Evolutionary conservation across 2,329 filamentous ascomycete genomes (phyloP).

Genomic region (Cladosporium sp.): DNA sequence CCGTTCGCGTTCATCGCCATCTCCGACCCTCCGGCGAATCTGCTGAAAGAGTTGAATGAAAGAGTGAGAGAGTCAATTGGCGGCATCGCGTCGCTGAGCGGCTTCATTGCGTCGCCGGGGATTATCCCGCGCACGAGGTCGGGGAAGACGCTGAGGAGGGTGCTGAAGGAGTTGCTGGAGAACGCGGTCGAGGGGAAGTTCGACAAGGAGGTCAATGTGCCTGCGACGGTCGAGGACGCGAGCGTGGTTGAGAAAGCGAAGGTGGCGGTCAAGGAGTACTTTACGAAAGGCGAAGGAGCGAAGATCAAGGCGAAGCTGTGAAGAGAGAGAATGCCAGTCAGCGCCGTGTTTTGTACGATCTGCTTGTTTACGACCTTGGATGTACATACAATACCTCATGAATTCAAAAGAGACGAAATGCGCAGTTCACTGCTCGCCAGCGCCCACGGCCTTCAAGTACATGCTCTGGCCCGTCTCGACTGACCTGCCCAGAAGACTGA

Average conservation of each 20-base stretch:
- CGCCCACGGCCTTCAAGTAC: too few relatives aligned
- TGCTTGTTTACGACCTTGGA: too few relatives aligned
- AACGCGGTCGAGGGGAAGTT: conserved; percentile 70
- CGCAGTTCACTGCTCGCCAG: too few relatives aligned
- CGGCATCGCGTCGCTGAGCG: conserved; percentile 76
- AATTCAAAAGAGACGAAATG: too few relatives aligned
- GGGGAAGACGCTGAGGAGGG: conserved; percentile 82
- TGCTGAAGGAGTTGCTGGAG: conserved; percentile 77
- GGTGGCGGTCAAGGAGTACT: conserved; percentile 68
- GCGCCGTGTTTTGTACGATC: too few relatives aligned
- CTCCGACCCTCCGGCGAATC: conserved; percentile 42
- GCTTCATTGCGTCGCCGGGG: conserved; percentile 74
- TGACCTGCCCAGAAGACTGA: too few relatives aligned
- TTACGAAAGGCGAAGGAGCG: conserved; percentile 39
- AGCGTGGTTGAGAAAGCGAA: conserved; percentile 69
- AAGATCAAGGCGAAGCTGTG: conserved; percentile 32
- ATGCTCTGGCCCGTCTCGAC: too few relatives aligned
- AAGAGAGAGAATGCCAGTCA: not conserved
- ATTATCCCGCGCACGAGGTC: conserved; percentile 90
- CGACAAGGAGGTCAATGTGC: conserved; percentile 65
- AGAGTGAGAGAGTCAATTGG: conserved; percentile 76
- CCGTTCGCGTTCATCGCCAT: conserved; percentile 81
- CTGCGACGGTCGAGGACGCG: conserved; percentile 78
- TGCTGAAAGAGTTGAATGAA: conserved; percentile 61
- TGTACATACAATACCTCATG: too few relatives aligned